Conservation (phyloP, 1,139 yeast species). For the Diutina catenulata region DNA sequence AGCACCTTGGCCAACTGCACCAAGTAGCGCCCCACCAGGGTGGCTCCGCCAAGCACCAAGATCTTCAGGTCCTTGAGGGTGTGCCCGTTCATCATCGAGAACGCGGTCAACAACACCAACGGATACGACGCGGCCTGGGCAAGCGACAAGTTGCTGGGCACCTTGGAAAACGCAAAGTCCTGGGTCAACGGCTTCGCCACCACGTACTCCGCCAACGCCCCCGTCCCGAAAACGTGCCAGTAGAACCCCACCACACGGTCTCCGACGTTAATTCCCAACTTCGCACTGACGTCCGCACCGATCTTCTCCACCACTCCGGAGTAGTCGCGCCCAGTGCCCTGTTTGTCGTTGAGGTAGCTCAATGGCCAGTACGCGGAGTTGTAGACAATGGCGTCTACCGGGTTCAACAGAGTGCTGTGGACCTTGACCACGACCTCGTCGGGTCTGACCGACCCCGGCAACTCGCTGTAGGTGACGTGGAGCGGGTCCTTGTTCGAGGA, state of each 20-base stretch:
- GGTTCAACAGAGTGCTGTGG: conserved; percentile 50
- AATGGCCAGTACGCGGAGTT: conserved; percentile 14
- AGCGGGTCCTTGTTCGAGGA: not conserved
- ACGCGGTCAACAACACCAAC: conserved; percentile 48
- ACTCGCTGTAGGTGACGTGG: not conserved
- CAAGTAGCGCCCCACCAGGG: conserved; percentile 56
- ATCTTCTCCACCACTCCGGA: conserved; percentile 51
- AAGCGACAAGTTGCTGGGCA: conserved; percentile 36
- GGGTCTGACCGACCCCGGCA: too few species aligned
- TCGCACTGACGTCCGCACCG: conserved; percentile 29
- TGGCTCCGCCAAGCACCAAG: conserved; percentile 61
- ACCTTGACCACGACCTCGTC: conserved; percentile 46
- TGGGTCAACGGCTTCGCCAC: conserved; percentile 27
- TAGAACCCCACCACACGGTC: conserved; percentile 54
- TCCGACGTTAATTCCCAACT: conserved; percentile 34
- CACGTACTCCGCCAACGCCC: conserved; percentile 34
- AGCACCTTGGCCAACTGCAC: conserved; percentile 40
- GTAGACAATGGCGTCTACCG: conserved; percentile 48
- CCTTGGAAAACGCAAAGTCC: conserved; percentile 11
- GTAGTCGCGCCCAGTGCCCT: conserved; percentile 61
- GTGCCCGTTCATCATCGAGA: conserved; percentile 21
- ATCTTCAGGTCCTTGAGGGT: conserved; percentile 20
- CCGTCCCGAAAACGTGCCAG: conserved; percentile 29
- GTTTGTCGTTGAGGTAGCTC: conserved; percentile 13
- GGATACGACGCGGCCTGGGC: conserved; percentile 52